phyloP scores from a whole-genome alignment of 2,329 filamentous ascomycete genomes.

The Colletotrichum gigasporum region DNA sequence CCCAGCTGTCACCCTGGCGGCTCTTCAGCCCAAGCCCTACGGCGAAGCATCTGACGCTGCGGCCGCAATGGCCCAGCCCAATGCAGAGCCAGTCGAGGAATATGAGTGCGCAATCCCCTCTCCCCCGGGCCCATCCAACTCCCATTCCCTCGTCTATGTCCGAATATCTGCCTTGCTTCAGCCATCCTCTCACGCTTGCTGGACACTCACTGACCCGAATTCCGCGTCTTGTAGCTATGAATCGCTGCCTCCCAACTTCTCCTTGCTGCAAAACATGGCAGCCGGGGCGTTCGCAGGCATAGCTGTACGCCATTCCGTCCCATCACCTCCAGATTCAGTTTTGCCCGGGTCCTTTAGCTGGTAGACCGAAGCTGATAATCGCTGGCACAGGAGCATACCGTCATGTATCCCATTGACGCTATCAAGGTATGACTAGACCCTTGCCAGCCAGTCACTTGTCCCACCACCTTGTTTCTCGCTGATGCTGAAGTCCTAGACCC shows the following conservation, averaged over 20 bases:
- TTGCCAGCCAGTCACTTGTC: neutral
- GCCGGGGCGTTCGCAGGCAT: slow-evolving; percentile 97
- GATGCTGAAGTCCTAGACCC: slow-evolving; percentile 70
- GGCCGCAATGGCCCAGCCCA: slow-evolving; percentile 76
- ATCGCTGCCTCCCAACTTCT: slow-evolving; percentile 92
- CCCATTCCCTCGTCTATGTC: neutral
- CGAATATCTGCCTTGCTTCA: neutral
- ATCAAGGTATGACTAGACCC: slow-evolving; percentile 77
- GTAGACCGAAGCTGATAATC: slow-evolving; percentile 30
- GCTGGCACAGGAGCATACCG: slow-evolving; percentile 84
- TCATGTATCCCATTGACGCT: slow-evolving; percentile 98
- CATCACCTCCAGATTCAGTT: neutral
- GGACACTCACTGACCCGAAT: slow-evolving; percentile 28
- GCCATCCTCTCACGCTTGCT: neutral
- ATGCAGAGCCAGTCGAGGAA: slow-evolving; percentile 70
- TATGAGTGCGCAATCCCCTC: slow-evolving; percentile 64
- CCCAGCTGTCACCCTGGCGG: slow-evolving; percentile 65
- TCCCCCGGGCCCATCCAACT: neutral
- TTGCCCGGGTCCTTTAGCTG: neutral
- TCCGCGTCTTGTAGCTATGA: slow-evolving; percentile 77
- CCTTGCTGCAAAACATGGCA: slow-evolving; percentile 91
- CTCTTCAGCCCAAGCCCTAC: slow-evolving; percentile 68
- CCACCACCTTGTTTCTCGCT: slow-evolving; percentile 18
- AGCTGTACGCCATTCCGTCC: slow-evolving; percentile 68
- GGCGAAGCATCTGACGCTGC: slow-evolving; percentile 73